Evolutionary conservation across 73 alveolate genomes (phyloP).

Genomic region (Tetrahymena elliotti): DNA sequence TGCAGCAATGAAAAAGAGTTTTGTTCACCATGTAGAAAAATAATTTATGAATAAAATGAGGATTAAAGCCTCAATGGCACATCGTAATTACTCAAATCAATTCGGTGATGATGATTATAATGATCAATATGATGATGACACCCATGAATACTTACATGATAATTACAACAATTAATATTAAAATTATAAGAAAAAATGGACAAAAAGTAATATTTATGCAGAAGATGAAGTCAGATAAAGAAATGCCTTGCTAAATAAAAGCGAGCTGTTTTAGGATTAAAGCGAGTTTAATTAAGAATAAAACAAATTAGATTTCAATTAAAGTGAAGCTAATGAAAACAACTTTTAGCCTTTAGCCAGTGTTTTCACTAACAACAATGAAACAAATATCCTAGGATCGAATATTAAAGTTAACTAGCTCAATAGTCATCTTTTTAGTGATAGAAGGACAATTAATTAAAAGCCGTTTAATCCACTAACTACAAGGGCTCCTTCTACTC

Average conservation of each 20-base stretch:
- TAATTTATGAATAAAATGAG: neutral
- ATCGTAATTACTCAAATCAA: neutral
- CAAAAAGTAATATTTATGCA: neutral
- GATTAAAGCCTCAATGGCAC: neutral
- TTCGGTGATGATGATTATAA: neutral
- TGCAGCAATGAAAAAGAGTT: neutral
- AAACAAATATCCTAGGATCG: neutral
- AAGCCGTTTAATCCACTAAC: neutral
- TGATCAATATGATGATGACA: neutral
- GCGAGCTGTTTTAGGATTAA: neutral
- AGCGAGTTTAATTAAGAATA: neutral
- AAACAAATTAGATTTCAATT: neutral
- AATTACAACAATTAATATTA: neutral
- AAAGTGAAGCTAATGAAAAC: neutral
- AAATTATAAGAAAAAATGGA: neutral
- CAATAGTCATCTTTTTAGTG: neutral
- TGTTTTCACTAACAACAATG: neutral
- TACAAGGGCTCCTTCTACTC: neutral
- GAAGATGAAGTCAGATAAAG: neutral
- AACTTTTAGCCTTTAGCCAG: neutral
- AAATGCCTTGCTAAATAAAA: neutral
- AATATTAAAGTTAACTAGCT: neutral
- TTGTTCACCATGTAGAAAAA: neutral
- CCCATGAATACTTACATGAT: neutral
- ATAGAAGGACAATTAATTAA: neutral